Base-by-base conservation (phyloP, 139 green algal species). In the Chlorokybus atmophyticus region DNA sequence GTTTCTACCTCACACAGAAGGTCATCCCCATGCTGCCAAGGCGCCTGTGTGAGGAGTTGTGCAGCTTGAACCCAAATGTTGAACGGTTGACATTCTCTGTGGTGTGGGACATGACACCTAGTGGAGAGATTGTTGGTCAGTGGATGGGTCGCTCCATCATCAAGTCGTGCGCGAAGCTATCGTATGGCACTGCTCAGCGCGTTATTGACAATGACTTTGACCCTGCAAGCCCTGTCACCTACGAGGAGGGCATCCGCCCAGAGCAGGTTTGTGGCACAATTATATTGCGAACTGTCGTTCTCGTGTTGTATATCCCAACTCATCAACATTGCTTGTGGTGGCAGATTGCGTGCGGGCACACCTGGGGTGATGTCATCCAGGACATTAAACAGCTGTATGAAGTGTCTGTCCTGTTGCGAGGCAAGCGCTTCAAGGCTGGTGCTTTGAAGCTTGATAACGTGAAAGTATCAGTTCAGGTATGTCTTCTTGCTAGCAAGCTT, bases 101-200 rank as follows among this genome's bases (percentile, higher is more conserved):
- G 3, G 44, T 67, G 31, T 78, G 71, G 71, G 51, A 62, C 27
- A 62, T 70, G 14, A 68, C 40, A 24, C 35, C 53, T 6, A 52
- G 73, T 26, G 79, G 77, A 0, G 29, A 72, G 10, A 62, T 93
- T n/a, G n/a, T 68, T 25, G 47, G 28, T 7, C 67, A 85, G 40
- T 80, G 65, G 61, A 51, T 75, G 32, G 71, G 71, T 24, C 60
- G 64, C 17, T 58, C 60, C 14, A 48, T 81, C 4, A 78, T 80
- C 29, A 23, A 52, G 49, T 90, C 83, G 40, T 84, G 80, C 63
- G 84, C 63, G 58, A 90, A 97, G 79, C 79, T 97, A 65, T 67
- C 78, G 0, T 97, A 97, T 67, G 76, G 59, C 0, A 64, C 85
- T 55, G 86, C 83, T 38, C 86, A 95, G 75, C 39, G 59, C 25